Conservation (phyloP, 176 grass and related monocot genomes). For the Aechmea fasciata region DNA sequence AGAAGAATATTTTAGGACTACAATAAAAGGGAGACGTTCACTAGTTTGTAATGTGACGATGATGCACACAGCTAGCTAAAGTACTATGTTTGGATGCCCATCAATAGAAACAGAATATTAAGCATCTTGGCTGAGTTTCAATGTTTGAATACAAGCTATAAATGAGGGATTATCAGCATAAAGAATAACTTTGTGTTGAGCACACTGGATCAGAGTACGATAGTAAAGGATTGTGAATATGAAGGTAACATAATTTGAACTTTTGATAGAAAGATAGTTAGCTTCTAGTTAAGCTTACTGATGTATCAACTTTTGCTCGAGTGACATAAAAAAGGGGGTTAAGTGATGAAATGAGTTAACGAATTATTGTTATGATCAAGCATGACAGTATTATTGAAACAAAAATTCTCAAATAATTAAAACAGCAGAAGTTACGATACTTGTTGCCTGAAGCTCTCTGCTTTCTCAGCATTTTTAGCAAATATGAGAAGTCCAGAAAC, state of each 20-base stretch:
- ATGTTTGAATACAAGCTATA: background rate
- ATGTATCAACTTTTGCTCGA: too few species aligned
- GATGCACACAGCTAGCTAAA: too few species aligned
- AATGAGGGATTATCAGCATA: background rate
- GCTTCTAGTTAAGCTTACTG: background rate
- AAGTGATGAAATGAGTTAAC: background rate
- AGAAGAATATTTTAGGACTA: too few species aligned
- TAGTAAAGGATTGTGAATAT: background rate
- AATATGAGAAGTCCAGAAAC: conserved; percentile 99
- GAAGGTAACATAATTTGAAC: background rate
- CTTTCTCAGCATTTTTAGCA: conserved; percentile 72
- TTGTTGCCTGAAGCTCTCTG: conserved; percentile 85
- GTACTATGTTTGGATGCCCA: too few species aligned
- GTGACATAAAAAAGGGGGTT: conserved; percentile 3
- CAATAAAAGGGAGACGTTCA: too few species aligned
- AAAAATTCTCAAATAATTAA: background rate
- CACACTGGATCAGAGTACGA: background rate
- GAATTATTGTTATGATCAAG: conserved; percentile 1
- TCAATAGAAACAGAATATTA: background rate
- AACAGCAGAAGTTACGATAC: conserved; percentile 20
- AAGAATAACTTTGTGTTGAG: background rate
- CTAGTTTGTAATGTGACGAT: too few species aligned
- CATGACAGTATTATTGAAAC: background rate
- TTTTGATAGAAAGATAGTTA: background rate
- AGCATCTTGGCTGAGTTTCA: background rate